These are phyloP conservation scores for Aspergillus alliaceus DNA, from an alignment of 2,329 filamentous ascomycete species.

Conservation along the genomic window DNA sequence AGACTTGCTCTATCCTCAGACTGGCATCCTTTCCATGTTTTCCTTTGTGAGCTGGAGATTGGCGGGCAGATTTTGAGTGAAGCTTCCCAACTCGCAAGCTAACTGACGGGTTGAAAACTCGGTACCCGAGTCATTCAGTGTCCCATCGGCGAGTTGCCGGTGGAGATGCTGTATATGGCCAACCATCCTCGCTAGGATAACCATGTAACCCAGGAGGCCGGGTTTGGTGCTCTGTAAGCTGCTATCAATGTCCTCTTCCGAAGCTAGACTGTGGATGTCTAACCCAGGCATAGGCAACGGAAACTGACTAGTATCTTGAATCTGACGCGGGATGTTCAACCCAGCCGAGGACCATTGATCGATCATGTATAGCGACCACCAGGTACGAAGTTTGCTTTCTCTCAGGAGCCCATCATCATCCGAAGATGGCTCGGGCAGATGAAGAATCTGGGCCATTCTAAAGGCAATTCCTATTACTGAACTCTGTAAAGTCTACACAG, in stretches of 20 bases:
- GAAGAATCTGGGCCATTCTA: neutral
- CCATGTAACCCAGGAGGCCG: slow-evolving; percentile 39
- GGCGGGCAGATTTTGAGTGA: neutral
- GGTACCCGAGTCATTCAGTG: neutral
- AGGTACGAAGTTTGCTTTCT: slow-evolving; percentile 29
- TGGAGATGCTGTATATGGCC: slow-evolving; percentile 38
- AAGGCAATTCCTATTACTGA: neutral
- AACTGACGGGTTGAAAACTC: neutral
- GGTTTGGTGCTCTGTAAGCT: neutral
- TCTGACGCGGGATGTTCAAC: slow-evolving; percentile 30
- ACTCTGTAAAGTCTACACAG: neutral
- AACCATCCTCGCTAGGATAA: slow-evolving; percentile 33
- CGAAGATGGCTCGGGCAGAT: neutral
- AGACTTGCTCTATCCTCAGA: slow-evolving; percentile 30
- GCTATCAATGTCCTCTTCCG: neutral
- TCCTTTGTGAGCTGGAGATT: neutral
- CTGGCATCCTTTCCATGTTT: slow-evolving; percentile 18
- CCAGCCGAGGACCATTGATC: slow-evolving; percentile 35
- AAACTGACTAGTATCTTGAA: slow-evolving; percentile 15
- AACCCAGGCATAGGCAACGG: slow-evolving; percentile 31
- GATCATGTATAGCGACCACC: slow-evolving; percentile 35
- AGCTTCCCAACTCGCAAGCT: neutral
- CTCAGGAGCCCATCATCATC: slow-evolving; percentile 15
- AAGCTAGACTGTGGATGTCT: slow-evolving; percentile 20
- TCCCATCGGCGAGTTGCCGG: slow-evolving; percentile 18